These are phyloP conservation scores for Ceratocystis colombiana DNA, from an alignment of 2,329 filamentous ascomycete species.

Conservation along the genomic window DNA sequence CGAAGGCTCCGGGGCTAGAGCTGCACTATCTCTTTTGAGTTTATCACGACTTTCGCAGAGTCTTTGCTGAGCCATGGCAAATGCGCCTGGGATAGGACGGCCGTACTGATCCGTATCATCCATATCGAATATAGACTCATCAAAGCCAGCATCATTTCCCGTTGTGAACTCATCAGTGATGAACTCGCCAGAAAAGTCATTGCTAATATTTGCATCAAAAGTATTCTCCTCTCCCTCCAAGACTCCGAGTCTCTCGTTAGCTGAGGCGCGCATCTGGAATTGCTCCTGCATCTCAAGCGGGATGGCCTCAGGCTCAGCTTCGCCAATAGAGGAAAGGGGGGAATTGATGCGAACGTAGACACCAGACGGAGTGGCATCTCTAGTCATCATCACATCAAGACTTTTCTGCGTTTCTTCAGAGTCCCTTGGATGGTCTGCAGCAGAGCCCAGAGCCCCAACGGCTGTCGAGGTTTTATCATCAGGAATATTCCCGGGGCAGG, in stretches of 20 bases:
- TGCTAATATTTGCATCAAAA: conserved; percentile 48
- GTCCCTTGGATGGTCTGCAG: neutral
- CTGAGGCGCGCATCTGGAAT: conserved; percentile 23
- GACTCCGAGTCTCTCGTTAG: conserved; percentile 16
- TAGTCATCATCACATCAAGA: neutral
- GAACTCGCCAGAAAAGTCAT: conserved; percentile 40
- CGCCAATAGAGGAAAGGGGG: conserved; percentile 35
- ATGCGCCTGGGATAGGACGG: conserved; percentile 48
- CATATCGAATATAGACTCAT: conserved; percentile 64
- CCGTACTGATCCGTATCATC: conserved; percentile 55
- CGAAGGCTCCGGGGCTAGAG: neutral
- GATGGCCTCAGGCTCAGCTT: conserved; percentile 34
- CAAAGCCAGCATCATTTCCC: conserved; percentile 50
- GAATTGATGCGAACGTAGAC: conserved; percentile 25
- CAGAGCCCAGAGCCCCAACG: neutral
- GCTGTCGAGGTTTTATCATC: neutral
- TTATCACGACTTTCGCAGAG: conserved; percentile 21
- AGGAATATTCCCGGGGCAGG: conserved; percentile 21
- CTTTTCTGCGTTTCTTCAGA: neutral
- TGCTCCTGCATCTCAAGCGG: conserved; percentile 24
- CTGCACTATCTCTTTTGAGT: conserved; percentile 1
- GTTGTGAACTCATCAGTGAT: conserved; percentile 29
- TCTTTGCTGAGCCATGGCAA: conserved; percentile 42
- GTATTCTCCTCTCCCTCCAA: conserved; percentile 53
- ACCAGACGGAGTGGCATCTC: neutral